Base-by-base conservation (phyloP, 768 basidiomycete species). In the Aureoboletus auriporus region DNA sequence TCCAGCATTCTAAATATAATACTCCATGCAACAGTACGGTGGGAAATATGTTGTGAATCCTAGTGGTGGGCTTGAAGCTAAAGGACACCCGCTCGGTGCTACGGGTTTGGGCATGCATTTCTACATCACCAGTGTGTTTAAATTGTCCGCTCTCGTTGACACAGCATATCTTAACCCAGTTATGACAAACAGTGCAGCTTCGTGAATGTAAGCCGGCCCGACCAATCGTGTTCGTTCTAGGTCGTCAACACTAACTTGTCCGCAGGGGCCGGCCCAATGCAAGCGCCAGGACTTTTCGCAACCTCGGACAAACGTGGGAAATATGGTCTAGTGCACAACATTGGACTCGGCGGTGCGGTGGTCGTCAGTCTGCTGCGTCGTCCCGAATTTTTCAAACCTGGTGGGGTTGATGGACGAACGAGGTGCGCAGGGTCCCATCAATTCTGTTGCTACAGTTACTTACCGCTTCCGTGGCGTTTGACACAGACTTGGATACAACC, bases 71-170 rank as follows among this genome's bases (percentile, higher is more conserved):
- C 75, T 93, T 13, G 87, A 93, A 61, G 86, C 88, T n/a, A 93
- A 91, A 61, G 90, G 90, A 3, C 88, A 92, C 60, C 89, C 90
- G 3, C 75, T 91, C 16, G 88, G 89, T 34, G 87, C 89, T 1
- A 89, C 86, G 14, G 89, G 89, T 2, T 69, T 91, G 12, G 88
- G 84, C 26, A 90, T 90, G 89, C 88, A 91, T 62, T 89, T 89
- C 67, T 90, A 88, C 59, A 86, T 90, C 52, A 78, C 83, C 57
- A 89, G 86, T 86, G 59, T 37, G 83, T 66, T n/a, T n/a, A n/a
- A n/a, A n/a, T n/a, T 14, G 28, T 42, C 27, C 10, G 3, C 5
- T 13, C 42, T 39, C 17, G 16, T 39, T 7, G 12, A 20, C 27
- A 23, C 27, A 42, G 14, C 20, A 4, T 46, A 31, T 17, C 23